Conservation (phyloP, 2,329 filamentous ascomycete genomes). For the Cladophialophora psammophila region DNA sequence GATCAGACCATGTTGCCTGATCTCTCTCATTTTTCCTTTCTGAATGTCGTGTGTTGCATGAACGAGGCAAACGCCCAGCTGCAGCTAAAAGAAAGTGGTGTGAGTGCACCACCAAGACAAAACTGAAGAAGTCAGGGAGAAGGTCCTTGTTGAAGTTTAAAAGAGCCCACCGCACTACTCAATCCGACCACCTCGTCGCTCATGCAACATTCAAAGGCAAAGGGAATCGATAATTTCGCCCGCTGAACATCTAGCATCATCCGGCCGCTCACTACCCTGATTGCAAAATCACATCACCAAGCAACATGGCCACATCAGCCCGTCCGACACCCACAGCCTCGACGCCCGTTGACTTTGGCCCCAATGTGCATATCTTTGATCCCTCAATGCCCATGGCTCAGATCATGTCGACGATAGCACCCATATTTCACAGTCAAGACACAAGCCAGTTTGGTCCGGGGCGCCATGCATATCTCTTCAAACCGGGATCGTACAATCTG, state of each 20-base stretch:
- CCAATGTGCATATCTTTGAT: conserved; percentile 3
- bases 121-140: background rate
- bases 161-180: background rate
- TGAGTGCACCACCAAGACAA: background rate
- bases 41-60: background rate
- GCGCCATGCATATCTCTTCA: conserved; percentile 1
- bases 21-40: background rate
- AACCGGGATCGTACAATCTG: conserved; percentile 1
- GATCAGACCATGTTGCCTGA: background rate
- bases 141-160: background rate
- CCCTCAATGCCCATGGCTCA: background rate
- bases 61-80: background rate
- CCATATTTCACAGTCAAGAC: conserved; percentile 2
- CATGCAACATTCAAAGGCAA: background rate
- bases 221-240: background rate
- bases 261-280: background rate
- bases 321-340: background rate
- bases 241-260: background rate
- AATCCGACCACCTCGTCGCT: background rate
- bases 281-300: background rate
- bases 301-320: background rate
- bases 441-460: background rate
- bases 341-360: background rate
- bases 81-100: background rate
- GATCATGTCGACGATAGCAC: background rate